These are phyloP conservation scores for Daedaleopsis sinensis DNA, from an alignment of 768 basidiomycete genomes.

Conservation along the genomic window DNA sequence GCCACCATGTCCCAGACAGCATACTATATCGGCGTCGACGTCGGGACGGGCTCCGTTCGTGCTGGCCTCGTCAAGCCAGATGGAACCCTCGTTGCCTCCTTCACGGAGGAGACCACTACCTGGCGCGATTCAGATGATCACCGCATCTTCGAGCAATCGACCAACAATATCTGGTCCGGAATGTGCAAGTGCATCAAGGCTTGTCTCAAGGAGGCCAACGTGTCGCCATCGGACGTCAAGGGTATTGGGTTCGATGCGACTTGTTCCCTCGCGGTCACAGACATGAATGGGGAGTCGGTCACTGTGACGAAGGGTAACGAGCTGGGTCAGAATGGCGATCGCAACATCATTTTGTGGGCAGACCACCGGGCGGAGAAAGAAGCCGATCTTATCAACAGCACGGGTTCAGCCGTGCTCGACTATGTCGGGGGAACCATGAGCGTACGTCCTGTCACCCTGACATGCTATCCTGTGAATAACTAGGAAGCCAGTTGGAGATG, in stretches of 20 bases:
- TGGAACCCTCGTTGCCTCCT: conserved; percentile 77
- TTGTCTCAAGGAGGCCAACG: conserved; percentile 59
- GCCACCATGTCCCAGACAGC: conserved; percentile 21
- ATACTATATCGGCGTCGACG: conserved; percentile 78
- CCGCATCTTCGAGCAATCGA: conserved; percentile 96
- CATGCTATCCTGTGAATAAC: neutral
- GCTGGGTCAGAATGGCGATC: conserved; percentile 67
- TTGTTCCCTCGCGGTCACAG: conserved; percentile 89
- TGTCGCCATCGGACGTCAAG: conserved; percentile 66
- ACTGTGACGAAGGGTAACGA: conserved; percentile 69
- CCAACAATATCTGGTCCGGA: conserved; percentile 80
- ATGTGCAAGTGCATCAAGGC: conserved; percentile 64
- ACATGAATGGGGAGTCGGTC: conserved; percentile 73
- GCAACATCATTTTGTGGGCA: conserved; percentile 94
- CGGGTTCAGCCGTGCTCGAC: conserved; percentile 82
- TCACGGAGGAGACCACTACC: conserved; percentile 80
- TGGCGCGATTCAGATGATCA: conserved; percentile 85
- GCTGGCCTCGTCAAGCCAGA: conserved; percentile 74
- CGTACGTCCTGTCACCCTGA: conserved; percentile 39
- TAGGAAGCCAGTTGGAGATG: conserved; percentile 80
- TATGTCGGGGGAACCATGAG: conserved; percentile 98
- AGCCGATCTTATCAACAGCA: conserved; percentile 86
- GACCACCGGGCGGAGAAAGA: conserved; percentile 95
- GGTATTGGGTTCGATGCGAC: conserved; percentile 97
- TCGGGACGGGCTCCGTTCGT: conserved; percentile 93